Evolutionary conservation across 805 yeast species (phyloP), one percentile per base, ranked within the genome.

Genomic region (Lipomyces sp.): DNA sequence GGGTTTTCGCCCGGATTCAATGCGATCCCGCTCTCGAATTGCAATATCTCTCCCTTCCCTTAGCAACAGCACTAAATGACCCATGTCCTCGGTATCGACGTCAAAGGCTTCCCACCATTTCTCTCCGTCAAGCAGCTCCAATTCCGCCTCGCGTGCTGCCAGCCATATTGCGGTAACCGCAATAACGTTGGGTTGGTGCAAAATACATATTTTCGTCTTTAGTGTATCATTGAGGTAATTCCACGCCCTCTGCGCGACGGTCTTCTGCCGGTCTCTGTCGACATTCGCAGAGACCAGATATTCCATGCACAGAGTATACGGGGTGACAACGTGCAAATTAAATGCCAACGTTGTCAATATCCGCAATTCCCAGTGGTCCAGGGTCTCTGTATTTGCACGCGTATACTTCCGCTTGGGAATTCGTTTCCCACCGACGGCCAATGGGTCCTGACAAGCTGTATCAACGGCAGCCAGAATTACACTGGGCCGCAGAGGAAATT

Each of bases 41-140:
- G 63, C 67, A 65, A 62, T 71, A 72, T 15, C 73, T 66, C 58
- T 75, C 69, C 4, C 76, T 34, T 54, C 73, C 60, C 42, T 77
- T 62, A 10, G 73, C 59, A 58, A 72, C 57, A 68, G 6, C 7
- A 66, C 55, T 11, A 45, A 73, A 57, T 75, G 76, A 0, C 65
- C 67, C 54, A 77, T 63, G 2, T 57, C 59, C 64, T 75, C 76
- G 30, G 66, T 69, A 15, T 60, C 66, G 6, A 61, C 60, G 50
- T 70, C 73, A 35, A 70, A 70, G 8, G 62, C 58, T 11, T 1
- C 72, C 75, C 64, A 71, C 67, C 64, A 72, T 11, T 60, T 53
- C 33, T 62, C 63, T 33, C 10, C 78, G 30, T 57, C 76, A 64
- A 62, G 77, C 72, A 69, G 4, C 29, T 56, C 70, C 10, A 68